Evolutionary conservation across 2,329 filamentous ascomycete genomes (phyloP).

Genomic region (Diaporthe sp.): DNA sequence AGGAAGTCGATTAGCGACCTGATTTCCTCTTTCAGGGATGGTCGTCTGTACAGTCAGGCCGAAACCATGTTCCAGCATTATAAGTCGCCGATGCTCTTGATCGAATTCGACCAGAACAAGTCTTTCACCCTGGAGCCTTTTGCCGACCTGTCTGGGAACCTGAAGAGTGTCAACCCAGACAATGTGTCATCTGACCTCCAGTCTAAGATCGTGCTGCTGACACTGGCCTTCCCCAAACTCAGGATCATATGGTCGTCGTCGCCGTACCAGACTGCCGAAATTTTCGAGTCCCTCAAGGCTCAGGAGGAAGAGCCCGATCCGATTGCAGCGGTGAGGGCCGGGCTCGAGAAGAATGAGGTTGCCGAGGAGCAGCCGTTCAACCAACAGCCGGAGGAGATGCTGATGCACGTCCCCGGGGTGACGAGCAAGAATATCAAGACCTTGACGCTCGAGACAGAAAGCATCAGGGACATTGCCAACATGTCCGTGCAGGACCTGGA

Average conservation of each 20-base stretch:
- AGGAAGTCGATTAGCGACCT: constrained; percentile 94
- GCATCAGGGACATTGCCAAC: constrained; percentile 86
- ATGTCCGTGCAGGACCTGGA: constrained; percentile 82
- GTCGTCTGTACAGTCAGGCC: constrained; percentile 90
- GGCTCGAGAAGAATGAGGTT: constrained; percentile 75
- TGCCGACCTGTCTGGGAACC: constrained; percentile 74
- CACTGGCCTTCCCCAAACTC: constrained; percentile 89
- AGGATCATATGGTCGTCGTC: constrained; percentile 94
- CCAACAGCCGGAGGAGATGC: constrained; percentile 90
- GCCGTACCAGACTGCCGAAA: constrained; percentile 96
- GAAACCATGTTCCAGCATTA: constrained; percentile 97
- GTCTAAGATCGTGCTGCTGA: constrained; percentile 91
- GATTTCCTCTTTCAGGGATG: constrained; percentile 92
- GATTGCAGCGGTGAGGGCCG: constrained; percentile 85
- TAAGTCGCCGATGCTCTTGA: constrained; percentile 88
- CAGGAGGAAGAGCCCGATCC: constrained; percentile 93
- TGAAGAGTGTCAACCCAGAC: constrained; percentile 73
- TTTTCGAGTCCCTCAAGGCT: constrained; percentile 93
- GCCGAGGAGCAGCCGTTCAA: constrained; percentile 83
- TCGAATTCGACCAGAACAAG: constrained; percentile 98
- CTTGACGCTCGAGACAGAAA: constrained; percentile 80
- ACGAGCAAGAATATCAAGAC: constrained; percentile 82
- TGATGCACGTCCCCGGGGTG: constrained; percentile 86
- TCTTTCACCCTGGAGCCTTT: constrained; percentile 93
- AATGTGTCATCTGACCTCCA: constrained; percentile 81